These are phyloP conservation scores for Cyclostephanos invisitatus DNA, from an alignment of 108 stramenopile species.

Conservation along the genomic window DNA sequence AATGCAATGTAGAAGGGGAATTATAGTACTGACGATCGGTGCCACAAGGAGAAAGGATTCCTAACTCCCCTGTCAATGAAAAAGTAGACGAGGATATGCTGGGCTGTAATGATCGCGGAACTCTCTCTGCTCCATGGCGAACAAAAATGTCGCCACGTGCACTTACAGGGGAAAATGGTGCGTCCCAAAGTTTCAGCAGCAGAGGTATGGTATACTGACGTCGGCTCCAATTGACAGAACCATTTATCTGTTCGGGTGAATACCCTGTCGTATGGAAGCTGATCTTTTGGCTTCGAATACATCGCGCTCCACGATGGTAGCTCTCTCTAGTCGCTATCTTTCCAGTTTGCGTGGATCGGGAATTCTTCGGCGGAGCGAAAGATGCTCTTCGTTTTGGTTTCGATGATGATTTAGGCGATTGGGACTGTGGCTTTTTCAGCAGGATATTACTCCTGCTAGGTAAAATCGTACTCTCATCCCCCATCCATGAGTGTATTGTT, in stretches of 20 bases:
- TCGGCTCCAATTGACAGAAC: conserved; percentile 29
- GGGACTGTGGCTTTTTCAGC: not conserved
- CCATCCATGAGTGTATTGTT: conserved; percentile 26
- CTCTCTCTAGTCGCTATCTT: not conserved
- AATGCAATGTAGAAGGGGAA: not conserved
- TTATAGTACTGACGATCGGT: conserved; percentile 21
- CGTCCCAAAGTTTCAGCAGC: conserved; percentile 77
- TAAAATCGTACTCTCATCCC: conserved; percentile 9
- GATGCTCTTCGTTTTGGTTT: not conserved
- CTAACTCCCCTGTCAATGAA: conserved; percentile 32
- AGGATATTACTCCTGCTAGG: conserved; percentile 8
- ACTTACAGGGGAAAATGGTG: conserved; percentile 24
- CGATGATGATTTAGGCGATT: not conserved
- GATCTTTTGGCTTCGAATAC: conserved; percentile 44
- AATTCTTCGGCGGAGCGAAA: not conserved
- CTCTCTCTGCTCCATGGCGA: not conserved
- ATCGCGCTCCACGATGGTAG: conserved; percentile 26
- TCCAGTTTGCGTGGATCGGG: not conserved
- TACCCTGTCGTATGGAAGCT: conserved; percentile 38
- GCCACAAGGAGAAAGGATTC: conserved; percentile 32
- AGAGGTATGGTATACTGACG: conserved; percentile 57
- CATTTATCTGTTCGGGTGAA: conserved; percentile 14
- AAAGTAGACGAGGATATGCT: conserved; percentile 35
- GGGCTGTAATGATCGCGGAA: conserved; percentile 32
- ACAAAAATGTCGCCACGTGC: not conserved